A percentile compares a stretch with the other conserved stretches of the same genome.
Conservation (phyloP, 2,329 filamentous ascomycete species). For the Lithohypha guttulata region DNA sequence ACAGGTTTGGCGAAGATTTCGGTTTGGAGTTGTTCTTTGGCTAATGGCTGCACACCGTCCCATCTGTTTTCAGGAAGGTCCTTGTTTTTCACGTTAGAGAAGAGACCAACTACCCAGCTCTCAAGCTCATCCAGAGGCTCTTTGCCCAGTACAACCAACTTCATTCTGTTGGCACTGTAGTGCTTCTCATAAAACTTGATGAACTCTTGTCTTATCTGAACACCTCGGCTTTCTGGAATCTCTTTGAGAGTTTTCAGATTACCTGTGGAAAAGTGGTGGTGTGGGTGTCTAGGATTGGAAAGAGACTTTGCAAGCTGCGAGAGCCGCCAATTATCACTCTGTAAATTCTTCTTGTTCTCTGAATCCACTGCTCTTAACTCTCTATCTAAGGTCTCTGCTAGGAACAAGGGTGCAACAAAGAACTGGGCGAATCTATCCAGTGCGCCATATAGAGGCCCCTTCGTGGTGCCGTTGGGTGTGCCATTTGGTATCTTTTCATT, state of each 20-base stretch:
- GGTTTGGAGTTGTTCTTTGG: constrained; percentile 50
- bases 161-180: constrained; percentile 91
- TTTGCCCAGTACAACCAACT: constrained; percentile 72
- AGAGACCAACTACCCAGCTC: constrained; percentile 72
- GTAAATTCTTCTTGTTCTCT: constrained; percentile 95
- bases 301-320: constrained; percentile 79
- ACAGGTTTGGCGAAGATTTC: constrained; percentile 85
- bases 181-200: constrained; percentile 83
- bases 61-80: constrained; percentile 58
- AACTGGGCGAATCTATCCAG: constrained; percentile 90
- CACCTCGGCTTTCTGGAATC: constrained; percentile 62
- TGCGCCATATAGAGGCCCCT: constrained; percentile 60
- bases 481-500: constrained; percentile 23
- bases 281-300: constrained; percentile 80
- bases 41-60: constrained; percentile 49
- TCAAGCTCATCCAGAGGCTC: constrained; percentile 75
- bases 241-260: constrained; percentile 80
- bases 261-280: constrained; percentile 83
- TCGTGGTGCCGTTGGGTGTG: constrained; percentile 14
- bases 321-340: constrained; percentile 78
- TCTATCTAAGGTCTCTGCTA: constrained; percentile 72
- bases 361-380: constrained; percentile 85
- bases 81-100: constrained; percentile 73
- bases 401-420: constrained; percentile 79
- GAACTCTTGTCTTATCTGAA: constrained; percentile 82